These are phyloP conservation scores for Elsinoe batatas DNA, from an alignment of 2,329 filamentous ascomycete species.

Conservation along the genomic window DNA sequence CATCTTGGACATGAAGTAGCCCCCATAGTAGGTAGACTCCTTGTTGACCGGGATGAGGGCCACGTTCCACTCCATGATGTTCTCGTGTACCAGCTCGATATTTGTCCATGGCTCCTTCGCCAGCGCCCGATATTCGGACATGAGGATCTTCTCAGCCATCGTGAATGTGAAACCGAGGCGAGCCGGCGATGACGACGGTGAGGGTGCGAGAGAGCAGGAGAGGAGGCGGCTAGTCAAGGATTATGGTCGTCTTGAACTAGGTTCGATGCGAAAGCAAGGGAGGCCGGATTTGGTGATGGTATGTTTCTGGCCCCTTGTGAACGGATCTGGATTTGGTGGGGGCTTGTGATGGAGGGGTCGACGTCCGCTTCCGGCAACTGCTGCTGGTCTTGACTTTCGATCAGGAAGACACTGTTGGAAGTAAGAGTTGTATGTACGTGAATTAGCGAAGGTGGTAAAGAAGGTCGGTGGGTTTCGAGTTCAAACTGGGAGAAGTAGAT, in stretches of 20 bases:
- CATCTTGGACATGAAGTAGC: conserved; percentile 88
- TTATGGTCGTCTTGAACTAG: no score
- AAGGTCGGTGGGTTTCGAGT: not conserved
- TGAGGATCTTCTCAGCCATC: conserved; percentile 67
- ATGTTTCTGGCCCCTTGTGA: conserved; percentile 8
- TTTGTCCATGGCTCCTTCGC: conserved; percentile 89
- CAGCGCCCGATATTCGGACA: conserved; percentile 77
- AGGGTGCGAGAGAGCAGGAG: not conserved
- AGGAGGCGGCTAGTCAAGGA: not conserved
- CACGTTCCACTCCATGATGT: conserved; percentile 78
- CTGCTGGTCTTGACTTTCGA: not conserved
- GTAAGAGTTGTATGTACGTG: not conserved
- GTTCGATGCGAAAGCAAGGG: no score
- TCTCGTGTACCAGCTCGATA: conserved; percentile 73
- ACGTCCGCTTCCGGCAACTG: conserved; percentile 2
- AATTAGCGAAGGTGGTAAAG: not conserved
- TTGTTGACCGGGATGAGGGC: conserved; percentile 88
- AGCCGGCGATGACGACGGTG: not conserved
- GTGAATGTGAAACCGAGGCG: conserved; percentile 4
- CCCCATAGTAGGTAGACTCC: conserved; percentile 84
- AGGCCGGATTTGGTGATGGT: not conserved
- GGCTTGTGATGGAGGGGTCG: not conserved
- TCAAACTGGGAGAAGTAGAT: not conserved
- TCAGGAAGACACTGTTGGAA: no score
- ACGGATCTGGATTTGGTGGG: not conserved